phyloP scores from a whole-genome alignment of 768 basidiomycete species.

The Agrocybe praecox region DNA sequence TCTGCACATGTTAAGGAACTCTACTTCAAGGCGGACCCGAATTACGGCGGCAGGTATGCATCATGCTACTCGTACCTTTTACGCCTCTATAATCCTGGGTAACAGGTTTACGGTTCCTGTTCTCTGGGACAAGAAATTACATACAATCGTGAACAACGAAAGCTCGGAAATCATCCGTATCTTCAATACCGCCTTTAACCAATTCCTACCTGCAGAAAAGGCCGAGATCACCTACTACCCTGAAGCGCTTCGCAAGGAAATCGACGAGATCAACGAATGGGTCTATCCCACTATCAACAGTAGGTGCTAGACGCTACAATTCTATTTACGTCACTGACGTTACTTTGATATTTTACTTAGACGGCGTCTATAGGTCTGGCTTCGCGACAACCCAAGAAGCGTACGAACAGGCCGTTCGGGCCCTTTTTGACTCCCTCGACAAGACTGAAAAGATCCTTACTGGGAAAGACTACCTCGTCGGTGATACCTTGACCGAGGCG shows the following conservation, averaged over 20 bases:
- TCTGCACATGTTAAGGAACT: constrained; percentile 80
- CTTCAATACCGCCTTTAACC: constrained; percentile 85
- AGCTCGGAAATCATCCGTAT: constrained; percentile 94
- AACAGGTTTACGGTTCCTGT: constrained; percentile 83
- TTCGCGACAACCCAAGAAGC: constrained; percentile 83
- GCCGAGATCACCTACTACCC: constrained; percentile 81
- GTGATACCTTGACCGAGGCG: constrained; percentile 79
- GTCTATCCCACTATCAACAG: constrained; percentile 87
- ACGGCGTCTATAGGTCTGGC: constrained; percentile 88
- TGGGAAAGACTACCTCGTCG: constrained; percentile 84
- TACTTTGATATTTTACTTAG: constrained; percentile 37
- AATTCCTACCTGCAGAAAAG: constrained; percentile 65
- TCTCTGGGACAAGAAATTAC: constrained; percentile 89
- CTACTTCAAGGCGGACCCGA: constrained; percentile 74
- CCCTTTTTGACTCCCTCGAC: constrained; percentile 81
- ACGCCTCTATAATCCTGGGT: neutral
- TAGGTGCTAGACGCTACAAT: constrained; percentile 33
- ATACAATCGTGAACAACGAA: constrained; percentile 95
- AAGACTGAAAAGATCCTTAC: constrained; percentile 75
- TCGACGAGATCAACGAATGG: constrained; percentile 86
- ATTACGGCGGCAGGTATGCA: constrained; percentile 68
- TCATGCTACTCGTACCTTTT: neutral
- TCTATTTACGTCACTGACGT: neutral
- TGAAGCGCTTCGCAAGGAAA: constrained; percentile 64
- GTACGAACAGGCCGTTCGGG: constrained; percentile 75